Conservation (phyloP, 2,329 filamentous ascomycete species). For the Fusarium avenaceum region DNA sequence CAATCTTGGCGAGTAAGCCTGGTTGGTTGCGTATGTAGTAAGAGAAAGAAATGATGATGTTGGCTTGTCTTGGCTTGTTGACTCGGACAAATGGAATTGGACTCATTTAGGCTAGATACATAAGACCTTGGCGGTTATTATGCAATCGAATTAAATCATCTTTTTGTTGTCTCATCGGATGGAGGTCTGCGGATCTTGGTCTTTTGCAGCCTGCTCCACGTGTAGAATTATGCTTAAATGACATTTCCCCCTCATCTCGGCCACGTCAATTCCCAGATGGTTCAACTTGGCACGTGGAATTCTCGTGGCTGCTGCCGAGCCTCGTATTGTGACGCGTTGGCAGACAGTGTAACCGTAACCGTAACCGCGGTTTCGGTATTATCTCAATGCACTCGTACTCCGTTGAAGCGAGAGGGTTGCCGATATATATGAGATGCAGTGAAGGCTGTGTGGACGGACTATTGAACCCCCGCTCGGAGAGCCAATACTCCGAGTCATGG, state of each 20-base stretch:
- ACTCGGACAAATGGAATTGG: slow-evolving; percentile 30
- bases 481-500: slow-evolving; percentile 4
- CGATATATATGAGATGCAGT: neutral
- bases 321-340: neutral
- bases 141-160: neutral
- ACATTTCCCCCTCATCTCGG: slow-evolving; percentile 3
- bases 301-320: slow-evolving; percentile 10
- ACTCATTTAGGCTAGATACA: slow-evolving; percentile 12
- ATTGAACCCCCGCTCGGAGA: slow-evolving; percentile 1
- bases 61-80: slow-evolving; percentile 3
- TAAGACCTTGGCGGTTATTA: slow-evolving; percentile 5
- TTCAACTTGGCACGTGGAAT: slow-evolving; percentile 21
- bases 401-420: neutral
- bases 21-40: neutral
- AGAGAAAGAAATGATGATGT: neutral
- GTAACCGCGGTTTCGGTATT: neutral
- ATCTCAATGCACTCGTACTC: neutral
- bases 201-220: slow-evolving; percentile 13
- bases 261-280: neutral
- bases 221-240: slow-evolving; percentile 13
- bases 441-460: neutral
- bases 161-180: slow-evolving; percentile 9
- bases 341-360: too few relatives aligned
- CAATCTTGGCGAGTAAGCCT: slow-evolving; percentile 33
- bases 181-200: neutral